Evolutionary conservation across 257 asterid genomes (phyloP), one percentile per base, ranked within the genome.

Genomic region (Solanum medicagineum): DNA sequence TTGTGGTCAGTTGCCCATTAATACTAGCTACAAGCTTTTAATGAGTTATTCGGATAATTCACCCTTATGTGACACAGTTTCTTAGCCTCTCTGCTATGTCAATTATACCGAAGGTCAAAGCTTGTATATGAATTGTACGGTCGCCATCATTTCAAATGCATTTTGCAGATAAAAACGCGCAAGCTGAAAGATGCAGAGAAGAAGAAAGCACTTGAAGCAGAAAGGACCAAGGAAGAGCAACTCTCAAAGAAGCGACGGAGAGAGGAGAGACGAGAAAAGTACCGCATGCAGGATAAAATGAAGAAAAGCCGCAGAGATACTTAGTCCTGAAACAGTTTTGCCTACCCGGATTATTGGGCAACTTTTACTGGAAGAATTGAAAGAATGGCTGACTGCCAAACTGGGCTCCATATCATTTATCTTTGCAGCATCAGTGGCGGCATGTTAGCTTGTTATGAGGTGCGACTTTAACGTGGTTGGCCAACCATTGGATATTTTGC

Each of bases 191-290:
- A 94, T 22, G 90, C 73, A 19, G 92, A 71, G 84, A 96, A 90
- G 91, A 91, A 86, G 91, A 94, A 96, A 91, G 89, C 77, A 44
- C 89, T 68, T 65, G 97, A 88, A 86, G 91, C 57, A 44, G 91
- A 92, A 86, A 91, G 88, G 86, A 92, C 94, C 42, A 96, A 96
- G 89, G 95, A 91, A 92, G 98, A 96, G 87, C 92, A 71, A 85
- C 44, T 96, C 65, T 90, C 94, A 0, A 96, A 91, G 77, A 96
- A 93, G 92, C 94, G 99, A 79, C 92, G 83, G 87, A 93, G 99
- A 73, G 99, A 96, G 90, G 99, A 96, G 88, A 86, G 97, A 22
- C 90, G 93, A 62, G 98, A 87, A 40, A 94, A 95, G 86, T 96
- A 95, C 87, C 89, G 92, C 22, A 91, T 80, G 84, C 88, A 95